Conservation (phyloP, 1,284 basidiomycete genomes). For the Kwoniella shivajii region DNA sequence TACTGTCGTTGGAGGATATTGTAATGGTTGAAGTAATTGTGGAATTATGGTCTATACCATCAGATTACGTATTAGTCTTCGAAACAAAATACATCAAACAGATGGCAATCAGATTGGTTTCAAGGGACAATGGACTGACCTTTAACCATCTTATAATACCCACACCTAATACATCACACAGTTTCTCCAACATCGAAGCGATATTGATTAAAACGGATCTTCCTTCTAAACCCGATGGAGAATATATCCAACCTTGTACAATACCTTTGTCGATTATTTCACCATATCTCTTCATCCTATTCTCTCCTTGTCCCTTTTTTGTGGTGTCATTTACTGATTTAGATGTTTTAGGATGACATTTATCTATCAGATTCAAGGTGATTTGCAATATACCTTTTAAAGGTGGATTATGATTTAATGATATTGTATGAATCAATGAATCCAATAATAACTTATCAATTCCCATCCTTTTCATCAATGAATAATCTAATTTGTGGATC, state of each 20-base stretch:
- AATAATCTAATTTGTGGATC: conserved; percentile 29
- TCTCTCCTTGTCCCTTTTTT: conserved; percentile 17
- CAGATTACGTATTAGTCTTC: too few relatives aligned
- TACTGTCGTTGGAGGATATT: conserved; percentile 38
- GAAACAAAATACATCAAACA: too few relatives aligned
- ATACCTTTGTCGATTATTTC: conserved; percentile 48
- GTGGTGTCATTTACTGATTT: too few relatives aligned
- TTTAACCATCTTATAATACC: conserved; percentile 52
- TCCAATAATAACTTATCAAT: conserved; percentile 45
- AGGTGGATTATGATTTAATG: conserved; percentile 43
- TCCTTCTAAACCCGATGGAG: conserved; percentile 41
- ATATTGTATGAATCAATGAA: conserved; percentile 47
- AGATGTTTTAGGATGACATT: too few relatives aligned
- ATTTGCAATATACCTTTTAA: conserved; percentile 36
- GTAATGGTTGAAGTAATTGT: conserved; percentile 44
- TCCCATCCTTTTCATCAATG: conserved; percentile 43
- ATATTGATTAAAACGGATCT: conserved; percentile 36
- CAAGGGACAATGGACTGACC: conserved; percentile 24
- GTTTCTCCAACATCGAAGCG: conserved; percentile 34
- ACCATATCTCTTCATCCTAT: conserved; percentile 32
- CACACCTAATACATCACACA: conserved; percentile 37
- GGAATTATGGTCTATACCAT: conserved; percentile 49
- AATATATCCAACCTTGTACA: conserved; percentile 47
- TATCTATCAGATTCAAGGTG: conserved; percentile 22
- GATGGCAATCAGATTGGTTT: too few relatives aligned